Base-by-base conservation (phyloP, 2,329 filamentous ascomycete genomes). In the Malbranchea zuffiana region DNA sequence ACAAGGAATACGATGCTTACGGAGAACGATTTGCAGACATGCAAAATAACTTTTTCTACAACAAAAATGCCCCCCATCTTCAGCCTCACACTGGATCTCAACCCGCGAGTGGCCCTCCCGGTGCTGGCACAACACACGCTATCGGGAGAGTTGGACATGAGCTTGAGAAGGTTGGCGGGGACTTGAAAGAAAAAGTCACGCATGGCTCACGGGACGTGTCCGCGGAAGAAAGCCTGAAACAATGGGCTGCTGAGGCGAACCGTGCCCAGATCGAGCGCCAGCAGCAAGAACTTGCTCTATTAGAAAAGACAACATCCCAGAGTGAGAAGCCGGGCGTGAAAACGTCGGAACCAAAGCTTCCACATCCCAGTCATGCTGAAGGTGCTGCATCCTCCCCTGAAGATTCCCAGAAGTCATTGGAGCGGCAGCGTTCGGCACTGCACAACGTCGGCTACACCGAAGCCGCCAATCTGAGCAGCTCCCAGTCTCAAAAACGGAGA, bases 1-100 rank as follows among this genome's bases (percentile, higher is more conserved):
- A 98, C 60, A 80, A 83, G 45, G 81, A 92, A 47, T 93, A 82
- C 53, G 70, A 74, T 37, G 71, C 77, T 3, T 96, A 95, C 55
- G 71, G 72, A 12, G 76, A 81, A 47, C 74, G 78, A 30, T 95
- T 98, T 65, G 72, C 74, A 39, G 78, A 81, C 49, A 60, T 72
- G 50, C 59, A 83, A 66, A 80, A 55, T 49, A 66, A 56, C 57
- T 69, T 55, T 44, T 65, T 53, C 58, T 69, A 57, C 41, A 59
- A 66, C 23, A 21, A 20, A 10, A 29, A 19, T 23, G 31, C 30
- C 10, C 30, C 31, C 6, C 23, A 38, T 21, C 13, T 37, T 3
- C 33, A 27, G 10, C 36, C 20, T 24, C 61, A 42, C 63, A 61
- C 63, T 4, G 60, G 61, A 43, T 65, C 54, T 33, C 50, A 48